Base-by-base conservation (phyloP, 352 stramenopile species). In the Globisporangium splendens region DNA sequence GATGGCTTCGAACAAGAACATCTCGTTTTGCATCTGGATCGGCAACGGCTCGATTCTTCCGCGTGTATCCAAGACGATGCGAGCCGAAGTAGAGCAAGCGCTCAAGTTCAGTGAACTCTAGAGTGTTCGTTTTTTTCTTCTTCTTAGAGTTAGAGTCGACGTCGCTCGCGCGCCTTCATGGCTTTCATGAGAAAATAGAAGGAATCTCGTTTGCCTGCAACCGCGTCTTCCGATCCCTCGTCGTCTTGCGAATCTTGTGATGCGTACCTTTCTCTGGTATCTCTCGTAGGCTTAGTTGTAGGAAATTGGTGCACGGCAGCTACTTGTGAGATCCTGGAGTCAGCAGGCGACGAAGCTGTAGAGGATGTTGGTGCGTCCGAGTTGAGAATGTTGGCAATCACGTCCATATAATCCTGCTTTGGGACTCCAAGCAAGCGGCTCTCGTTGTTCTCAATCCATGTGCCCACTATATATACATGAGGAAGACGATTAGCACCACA, bases 21-120 rank as follows among this genome's bases (percentile, higher is more conserved):
- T 93, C 13, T 68, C 72, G 38, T 82, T 91, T 61, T 91, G 93
- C 51, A 69, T 93, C 50, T 94, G 83, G 84, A 59, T 93, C 20
- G 84, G 84, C 18, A 86, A 80, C 18, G 73, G 75, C 42, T 77
- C 83, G 1, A 69, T 94, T 41, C 56, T 94, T 15, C 82, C 85
- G n/a, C 83, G 85, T 22, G 76, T 94, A 21, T 91, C 85, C 24
- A 89, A 86, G 59, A 75, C 69, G 17, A 78, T 75, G 59, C 81
- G 82, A 20, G 47, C 33, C 13, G 83, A 94, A 55, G 54, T 93
- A 1, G 65, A 79, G 50, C 68, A 79, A 33, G 72, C 69, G 18
- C 59, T 90, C 35, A 58, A 49, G 14, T 24, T 54, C 24, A 61
- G 47, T 13, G 20, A 22, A 17, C 46, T 35, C 10, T 17, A 33